A percentile compares a stretch with the other conserved stretches of the same genome.
Evolutionary conservation across 805 yeast species (phyloP).

Genomic region (Candida pseudofarinosa): DNA sequence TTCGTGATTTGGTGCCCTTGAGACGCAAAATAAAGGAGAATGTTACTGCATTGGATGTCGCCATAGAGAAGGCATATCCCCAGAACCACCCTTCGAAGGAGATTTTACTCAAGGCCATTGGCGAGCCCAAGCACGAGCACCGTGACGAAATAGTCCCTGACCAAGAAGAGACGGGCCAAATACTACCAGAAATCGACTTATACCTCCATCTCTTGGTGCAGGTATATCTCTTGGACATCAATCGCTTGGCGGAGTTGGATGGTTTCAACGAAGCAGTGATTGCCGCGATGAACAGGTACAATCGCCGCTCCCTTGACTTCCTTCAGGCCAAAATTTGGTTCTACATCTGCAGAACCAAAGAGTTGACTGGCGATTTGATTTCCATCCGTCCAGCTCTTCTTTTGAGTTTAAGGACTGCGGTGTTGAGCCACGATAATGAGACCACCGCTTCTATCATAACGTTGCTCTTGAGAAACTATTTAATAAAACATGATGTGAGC

Average conservation of each 20-base stretch:
- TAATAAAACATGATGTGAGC: constrained; percentile 72
- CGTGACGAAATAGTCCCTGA: constrained; percentile 25
- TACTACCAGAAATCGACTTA: constrained; percentile 76
- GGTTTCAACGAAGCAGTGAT: constrained; percentile 52
- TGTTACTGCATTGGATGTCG: constrained; percentile 47
- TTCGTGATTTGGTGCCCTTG: constrained; percentile 75
- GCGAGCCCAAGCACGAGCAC: constrained; percentile 14
- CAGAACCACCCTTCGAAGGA: constrained; percentile 38
- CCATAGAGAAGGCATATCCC: constrained; percentile 57
- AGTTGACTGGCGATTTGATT: constrained; percentile 49
- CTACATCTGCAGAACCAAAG: constrained; percentile 75
- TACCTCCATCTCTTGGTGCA: constrained; percentile 77
- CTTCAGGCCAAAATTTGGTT: constrained; percentile 92
- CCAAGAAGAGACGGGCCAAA: constrained; percentile 18
- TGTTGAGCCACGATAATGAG: constrained; percentile 88
- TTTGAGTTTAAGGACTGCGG: constrained; percentile 76
- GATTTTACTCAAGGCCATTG: constrained; percentile 34
- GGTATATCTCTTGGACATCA: constrained; percentile 65
- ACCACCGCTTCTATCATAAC: constrained; percentile 86
- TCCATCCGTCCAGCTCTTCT: constrained; percentile 69
- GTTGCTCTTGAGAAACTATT: constrained; percentile 76
- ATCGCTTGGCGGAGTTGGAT: constrained; percentile 46
- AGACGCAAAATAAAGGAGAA: constrained; percentile 54
- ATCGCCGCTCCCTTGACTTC: constrained; percentile 80
- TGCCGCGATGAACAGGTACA: constrained; percentile 56